Base-by-base conservation (phyloP, 2,329 filamentous ascomycete genomes). In the Pseudohalonectria lignicola region DNA sequence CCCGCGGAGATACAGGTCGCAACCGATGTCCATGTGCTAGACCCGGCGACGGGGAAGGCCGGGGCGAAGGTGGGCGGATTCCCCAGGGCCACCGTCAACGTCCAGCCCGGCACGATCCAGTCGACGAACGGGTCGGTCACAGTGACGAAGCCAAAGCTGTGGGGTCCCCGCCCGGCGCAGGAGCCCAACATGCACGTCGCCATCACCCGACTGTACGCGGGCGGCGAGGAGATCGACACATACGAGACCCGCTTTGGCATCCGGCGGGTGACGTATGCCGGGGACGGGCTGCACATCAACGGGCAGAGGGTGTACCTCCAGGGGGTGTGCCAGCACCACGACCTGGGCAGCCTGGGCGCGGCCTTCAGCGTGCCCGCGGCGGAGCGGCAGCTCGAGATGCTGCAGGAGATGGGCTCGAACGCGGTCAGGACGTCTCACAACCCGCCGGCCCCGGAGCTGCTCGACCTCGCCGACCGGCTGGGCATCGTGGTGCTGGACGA, bases 401-500 rank as follows among this genome's bases (percentile, higher is more conserved):
- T 74, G 1, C 58, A 56, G 15, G 66, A 70, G 8, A 59, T 73
- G 54, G 70, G 70, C 9, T 49, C 47, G 43, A 74, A 73, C 41
- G 62, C 65, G 0, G 53, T 74, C 4, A 60, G 69, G 4, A 71
- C 63, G 18, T 62, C 68, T 1, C 70, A 74, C 48, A 74, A 74
- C 49, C 68, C 68, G 1, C 69, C 69, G 0, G 67, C 68, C 0
- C 57, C 66, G 0, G 69, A 71, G 42, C 49, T 71, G 0, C 57
- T 74, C 1, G 62, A 70, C 9, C 46, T 74, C 6, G 59, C 68
- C 1, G 70, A 75, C 46, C 49, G 53, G 2, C 51, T 67, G 49
- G 69, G 69, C 0, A 62, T 74, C 41, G 34, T 74, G 4, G 64
- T 74, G 4, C 49, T 74, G 28, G 65, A 71, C 43, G 70, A 75